phyloP scores from a whole-genome alignment of 1,284 basidiomycete species.

The Porphyrellus sp. region DNA sequence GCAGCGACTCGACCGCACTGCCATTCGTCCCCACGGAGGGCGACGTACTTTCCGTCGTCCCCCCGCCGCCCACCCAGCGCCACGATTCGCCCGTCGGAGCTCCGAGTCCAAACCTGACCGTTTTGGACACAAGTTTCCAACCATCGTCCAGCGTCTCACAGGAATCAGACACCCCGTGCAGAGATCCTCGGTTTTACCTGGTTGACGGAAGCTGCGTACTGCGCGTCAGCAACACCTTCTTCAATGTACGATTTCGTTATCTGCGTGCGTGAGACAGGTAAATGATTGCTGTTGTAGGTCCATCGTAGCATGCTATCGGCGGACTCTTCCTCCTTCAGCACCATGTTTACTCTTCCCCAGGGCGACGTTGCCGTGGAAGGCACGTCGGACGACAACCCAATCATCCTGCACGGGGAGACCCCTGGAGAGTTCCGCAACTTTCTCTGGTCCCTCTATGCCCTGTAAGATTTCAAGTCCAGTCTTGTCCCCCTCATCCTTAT shows the following conservation, averaged over 20 bases:
- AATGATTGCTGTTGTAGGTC: conserved; percentile 42
- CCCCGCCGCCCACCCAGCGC: neutral
- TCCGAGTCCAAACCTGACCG: conserved; percentile 1
- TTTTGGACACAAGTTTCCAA: conserved; percentile 1
- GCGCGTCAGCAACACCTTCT: conserved; percentile 56
- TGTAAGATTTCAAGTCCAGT: conserved; percentile 45
- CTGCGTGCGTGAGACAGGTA: neutral
- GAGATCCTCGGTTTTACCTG: conserved; percentile 45
- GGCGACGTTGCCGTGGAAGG: conserved; percentile 50
- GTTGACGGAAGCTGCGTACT: conserved; percentile 61
- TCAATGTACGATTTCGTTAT: conserved; percentile 48
- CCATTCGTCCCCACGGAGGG: conserved; percentile 28
- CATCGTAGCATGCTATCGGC: conserved; percentile 60
- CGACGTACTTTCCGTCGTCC: conserved; percentile 13
- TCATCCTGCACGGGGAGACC: conserved; percentile 57
- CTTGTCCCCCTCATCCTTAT: conserved; percentile 1
- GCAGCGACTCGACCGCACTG: neutral
- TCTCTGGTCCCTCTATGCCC: conserved; percentile 55
- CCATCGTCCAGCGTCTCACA: conserved; percentile 1
- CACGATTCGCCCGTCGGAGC: conserved; percentile 9
- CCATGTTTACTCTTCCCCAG: conserved; percentile 63
- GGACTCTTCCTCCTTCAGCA: conserved; percentile 59
- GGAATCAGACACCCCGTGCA: conserved; percentile 17
- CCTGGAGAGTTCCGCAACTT: conserved; percentile 62
- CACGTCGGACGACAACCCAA: conserved; percentile 57